These are phyloP conservation scores for Spathaspora hagerdaliae DNA, from an alignment of 805 yeast genomes.

Conservation along the genomic window DNA sequence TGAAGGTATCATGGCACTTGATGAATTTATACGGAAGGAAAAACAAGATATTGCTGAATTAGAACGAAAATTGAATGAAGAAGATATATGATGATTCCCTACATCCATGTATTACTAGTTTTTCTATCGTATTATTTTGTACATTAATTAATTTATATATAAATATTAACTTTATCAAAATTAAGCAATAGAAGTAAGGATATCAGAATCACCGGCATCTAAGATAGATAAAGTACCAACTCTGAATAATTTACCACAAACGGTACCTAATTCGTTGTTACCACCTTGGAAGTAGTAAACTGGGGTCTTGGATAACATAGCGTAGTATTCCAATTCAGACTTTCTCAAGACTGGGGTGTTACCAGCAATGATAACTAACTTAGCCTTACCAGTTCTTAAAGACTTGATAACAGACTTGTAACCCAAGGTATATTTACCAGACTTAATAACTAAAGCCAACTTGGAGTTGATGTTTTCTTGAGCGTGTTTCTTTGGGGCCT, in stretches of 20 bases:
- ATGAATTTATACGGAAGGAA: background rate
- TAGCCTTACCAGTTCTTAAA: slow-evolving; percentile 98
- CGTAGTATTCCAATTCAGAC: slow-evolving; percentile 99
- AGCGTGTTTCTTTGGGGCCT: slow-evolving; percentile 83
- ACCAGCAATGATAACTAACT: slow-evolving; percentile 95
- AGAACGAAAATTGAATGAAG: background rate
- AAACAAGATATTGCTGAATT: slow-evolving; percentile 1
- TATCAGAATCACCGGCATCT: slow-evolving; percentile 99
- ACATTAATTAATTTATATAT: slow-evolving; percentile 2
- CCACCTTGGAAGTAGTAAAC: slow-evolving; percentile 99
- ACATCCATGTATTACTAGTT: background rate
- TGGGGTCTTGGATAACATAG: slow-evolving; percentile 97
- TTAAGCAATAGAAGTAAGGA: slow-evolving; percentile 59
- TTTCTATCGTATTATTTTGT: background rate
- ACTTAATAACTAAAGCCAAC: slow-evolving; percentile 96
- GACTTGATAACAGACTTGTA: slow-evolving; percentile 99
- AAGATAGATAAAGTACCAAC: slow-evolving; percentile 94
- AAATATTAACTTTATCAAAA: background rate
- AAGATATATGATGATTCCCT: background rate
- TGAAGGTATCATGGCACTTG: background rate
- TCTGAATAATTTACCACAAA: slow-evolving; percentile 99
- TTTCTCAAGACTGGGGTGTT: slow-evolving; percentile 99
- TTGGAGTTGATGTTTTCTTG: slow-evolving; percentile 96
- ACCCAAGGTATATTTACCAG: slow-evolving; percentile 99
- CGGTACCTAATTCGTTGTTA: slow-evolving; percentile 99